Evolutionary conservation across 768 basidiomycete species (phyloP), one percentile per base, ranked within the genome.

Genomic region (Tulasnella sp.): DNA sequence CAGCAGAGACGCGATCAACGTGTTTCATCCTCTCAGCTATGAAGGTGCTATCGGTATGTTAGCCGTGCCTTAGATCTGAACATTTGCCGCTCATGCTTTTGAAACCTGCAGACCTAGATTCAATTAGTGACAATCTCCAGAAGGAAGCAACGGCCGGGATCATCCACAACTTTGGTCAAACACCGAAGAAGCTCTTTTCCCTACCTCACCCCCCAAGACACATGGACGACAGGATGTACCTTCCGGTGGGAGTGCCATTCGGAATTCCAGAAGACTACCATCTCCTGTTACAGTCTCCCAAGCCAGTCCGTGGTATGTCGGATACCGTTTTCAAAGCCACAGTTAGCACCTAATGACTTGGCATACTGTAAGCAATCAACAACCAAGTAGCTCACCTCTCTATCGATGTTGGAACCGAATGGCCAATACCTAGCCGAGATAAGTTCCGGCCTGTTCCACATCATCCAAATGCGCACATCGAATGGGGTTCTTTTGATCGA

Each of bases 141-240:
- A 88, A 92, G 42, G 94, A 95, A 80, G 96, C 96, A 0, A 94
- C 94, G 8, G 92, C 96, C 25, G 95, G 95, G 1, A 97, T 96
- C 76, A 96, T 97, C 70, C 95, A 97, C 82, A 97, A 97, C 78
- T 98, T 97, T 79, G 96, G 96, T 17, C 95, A 97, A 83, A 97
- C 96, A 0, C 96, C 96, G 12, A 87, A 90, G 36, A 95, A 94
- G 80, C 86, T 97, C 9, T 98, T 97, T 82, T 86, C 83, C 9
- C 80, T 84, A 0, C 87, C 93, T 2, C 96, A 97, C 85, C 94
- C 94, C 0, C 83, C 86, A 36, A 87, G 94, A 38, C 89, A 90
- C 78, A 86, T 90, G 81, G 87, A 91, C 70, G 93, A 94, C 0
- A 82, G 88, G n/a, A 85, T 87, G 2, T 90, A 88, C 31, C 86